Conservation (phyloP, 2,329 filamentous ascomycete genomes). For the Trichoderma sp. region DNA sequence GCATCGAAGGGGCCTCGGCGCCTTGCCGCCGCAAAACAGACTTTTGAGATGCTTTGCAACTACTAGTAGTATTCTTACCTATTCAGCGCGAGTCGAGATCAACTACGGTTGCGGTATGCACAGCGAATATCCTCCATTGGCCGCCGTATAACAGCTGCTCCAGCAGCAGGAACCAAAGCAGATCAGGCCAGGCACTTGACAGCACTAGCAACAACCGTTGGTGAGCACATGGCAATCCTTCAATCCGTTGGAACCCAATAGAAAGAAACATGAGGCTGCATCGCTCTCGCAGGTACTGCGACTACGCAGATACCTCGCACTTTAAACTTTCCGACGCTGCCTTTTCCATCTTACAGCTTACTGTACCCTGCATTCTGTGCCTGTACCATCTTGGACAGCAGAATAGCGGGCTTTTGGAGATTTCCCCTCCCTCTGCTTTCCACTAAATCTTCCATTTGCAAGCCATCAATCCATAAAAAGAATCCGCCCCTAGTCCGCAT, state of each 20-base stretch:
- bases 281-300: background rate
- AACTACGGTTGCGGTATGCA: background rate
- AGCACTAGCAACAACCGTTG: background rate
- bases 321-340: constrained; percentile 18
- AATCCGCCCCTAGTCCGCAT: background rate
- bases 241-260: constrained; percentile 2
- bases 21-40: background rate
- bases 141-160: background rate
- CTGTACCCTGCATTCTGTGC: background rate
- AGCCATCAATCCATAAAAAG: background rate
- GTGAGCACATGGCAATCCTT: background rate
- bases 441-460: background rate
- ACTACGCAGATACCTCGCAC: background rate
- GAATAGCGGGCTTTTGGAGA: background rate
- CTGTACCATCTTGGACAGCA: constrained; percentile 6
- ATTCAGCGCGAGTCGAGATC: background rate
- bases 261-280: constrained; percentile 9
- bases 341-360: constrained; percentile 1
- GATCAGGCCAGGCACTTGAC: background rate
- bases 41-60: background rate
- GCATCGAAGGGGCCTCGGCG: background rate
- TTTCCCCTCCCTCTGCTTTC: background rate
- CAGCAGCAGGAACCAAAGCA: background rate
- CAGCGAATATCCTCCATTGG: background rate
- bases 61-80: background rate